Evolutionary conservation across 495 filamentous ascomycete species (phyloP).

Genomic region (Daldinia loculata): DNA sequence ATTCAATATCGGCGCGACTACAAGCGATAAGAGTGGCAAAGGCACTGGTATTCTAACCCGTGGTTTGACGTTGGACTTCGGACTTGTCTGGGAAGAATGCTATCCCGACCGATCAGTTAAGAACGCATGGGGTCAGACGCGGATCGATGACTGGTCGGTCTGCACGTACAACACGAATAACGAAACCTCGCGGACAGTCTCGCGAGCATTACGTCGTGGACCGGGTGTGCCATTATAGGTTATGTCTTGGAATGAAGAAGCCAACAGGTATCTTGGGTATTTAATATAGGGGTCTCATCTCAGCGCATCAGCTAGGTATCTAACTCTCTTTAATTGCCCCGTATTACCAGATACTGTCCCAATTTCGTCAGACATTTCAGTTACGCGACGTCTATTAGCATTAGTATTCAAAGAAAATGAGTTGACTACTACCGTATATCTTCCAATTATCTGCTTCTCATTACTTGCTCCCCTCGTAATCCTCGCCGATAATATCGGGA

Average conservation of each 20-base stretch:
- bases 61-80: slow-evolving; percentile 34
- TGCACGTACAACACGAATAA: slow-evolving; percentile 33
- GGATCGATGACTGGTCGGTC: slow-evolving; percentile 33
- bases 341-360: neutral
- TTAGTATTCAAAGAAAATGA: neutral
- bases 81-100: slow-evolving; percentile 34
- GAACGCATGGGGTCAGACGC: slow-evolving; percentile 32
- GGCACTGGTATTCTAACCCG: slow-evolving; percentile 24
- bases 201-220: slow-evolving; percentile 10
- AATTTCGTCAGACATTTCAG: neutral
- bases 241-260: neutral
- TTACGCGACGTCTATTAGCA: neutral
- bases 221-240: neutral
- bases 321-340: neutral
- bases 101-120: slow-evolving; percentile 14
- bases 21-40: slow-evolving; percentile 33
- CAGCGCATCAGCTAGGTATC: neutral
- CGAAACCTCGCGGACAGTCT: slow-evolving; percentile 9
- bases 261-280: neutral
- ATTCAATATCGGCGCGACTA: slow-evolving; percentile 26
- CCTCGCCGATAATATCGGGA: neutral
- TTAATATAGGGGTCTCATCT: neutral
- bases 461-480: neutral
- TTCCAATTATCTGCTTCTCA: neutral
- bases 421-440: neutral